These are phyloP conservation scores for Parietaria judaica DNA, from an alignment of 306 rosid genomes.

Conservation along the genomic window DNA sequence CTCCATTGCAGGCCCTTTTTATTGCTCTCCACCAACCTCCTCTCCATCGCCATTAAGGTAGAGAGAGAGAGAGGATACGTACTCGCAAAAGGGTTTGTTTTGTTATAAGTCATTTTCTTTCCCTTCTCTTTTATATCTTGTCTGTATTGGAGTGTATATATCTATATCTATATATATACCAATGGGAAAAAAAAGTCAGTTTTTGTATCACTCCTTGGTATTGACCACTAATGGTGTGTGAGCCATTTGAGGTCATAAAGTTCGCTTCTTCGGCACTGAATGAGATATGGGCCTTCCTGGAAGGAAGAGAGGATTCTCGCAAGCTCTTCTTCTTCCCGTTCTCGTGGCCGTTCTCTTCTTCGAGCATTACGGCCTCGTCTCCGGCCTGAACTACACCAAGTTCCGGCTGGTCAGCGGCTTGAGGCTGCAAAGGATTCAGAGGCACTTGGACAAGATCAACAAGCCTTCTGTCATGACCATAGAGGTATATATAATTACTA, in stretches of 20 bases:
- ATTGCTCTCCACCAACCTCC: conserved; percentile 64
- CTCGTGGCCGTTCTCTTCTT: conserved; percentile 18
- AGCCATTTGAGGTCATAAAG: not conserved
- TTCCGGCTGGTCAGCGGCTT: conserved; percentile 45
- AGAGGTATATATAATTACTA: conserved; percentile 28
- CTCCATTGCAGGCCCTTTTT: conserved; percentile 25
- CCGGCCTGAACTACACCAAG: conserved; percentile 47
- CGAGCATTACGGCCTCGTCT: conserved; percentile 21
- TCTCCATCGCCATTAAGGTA: conserved; percentile 42
- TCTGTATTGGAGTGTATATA: conserved; percentile 24
- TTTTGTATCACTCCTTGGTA: conserved; percentile 2
- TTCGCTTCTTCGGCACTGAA: conserved; percentile 24
- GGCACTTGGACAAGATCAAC: conserved; percentile 73
- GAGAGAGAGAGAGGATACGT: conserved; percentile 17
- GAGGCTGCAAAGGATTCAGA: conserved; percentile 68
- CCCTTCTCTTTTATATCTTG: conserved; percentile 10
- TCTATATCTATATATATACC: conserved; percentile 4
- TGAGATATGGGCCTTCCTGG: conserved; percentile 24
- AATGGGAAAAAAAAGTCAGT: not conserved
- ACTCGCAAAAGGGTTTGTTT: conserved; percentile 1
- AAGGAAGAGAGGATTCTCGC: conserved; percentile 19
- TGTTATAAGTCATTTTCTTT: conserved; percentile 23
- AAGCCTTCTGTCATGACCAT: conserved; percentile 68
- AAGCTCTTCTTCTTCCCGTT: conserved; percentile 24
- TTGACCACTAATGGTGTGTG: conserved; percentile 13